phyloP scores from a whole-genome alignment of 345 rosid genomes.

The Populus simonii region DNA sequence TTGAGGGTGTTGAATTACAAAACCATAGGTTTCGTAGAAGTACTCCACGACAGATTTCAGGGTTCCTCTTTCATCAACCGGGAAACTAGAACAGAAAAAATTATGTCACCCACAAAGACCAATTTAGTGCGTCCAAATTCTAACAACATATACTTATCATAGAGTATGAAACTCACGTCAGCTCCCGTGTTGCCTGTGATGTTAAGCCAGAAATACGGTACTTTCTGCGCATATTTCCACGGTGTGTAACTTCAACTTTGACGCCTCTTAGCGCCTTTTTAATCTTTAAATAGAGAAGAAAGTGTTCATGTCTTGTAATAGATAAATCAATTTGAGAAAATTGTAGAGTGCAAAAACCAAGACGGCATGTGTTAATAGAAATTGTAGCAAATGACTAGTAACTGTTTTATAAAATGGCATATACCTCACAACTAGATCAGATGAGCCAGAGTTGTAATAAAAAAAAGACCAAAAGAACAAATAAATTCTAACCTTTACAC shows the following conservation, averaged over 20 bases:
- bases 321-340: background rate
- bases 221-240: slow-evolving; percentile 93
- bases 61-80: slow-evolving; percentile 85
- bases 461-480: background rate
- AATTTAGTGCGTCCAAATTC: background rate
- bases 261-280: slow-evolving; percentile 93
- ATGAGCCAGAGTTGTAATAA: background rate
- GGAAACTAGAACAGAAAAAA: slow-evolving; percentile 51
- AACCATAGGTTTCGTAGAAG: slow-evolving; percentile 76
- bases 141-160: background rate
- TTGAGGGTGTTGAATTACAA: slow-evolving; percentile 64
- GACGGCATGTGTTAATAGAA: background rate
- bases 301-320: background rate
- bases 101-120: background rate
- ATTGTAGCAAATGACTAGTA: background rate
- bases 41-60: slow-evolving; percentile 86
- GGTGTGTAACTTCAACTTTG: slow-evolving; percentile 86
- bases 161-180: slow-evolving; percentile 55
- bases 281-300: slow-evolving; percentile 39
- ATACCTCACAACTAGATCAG: background rate
- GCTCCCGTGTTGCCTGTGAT: slow-evolving; percentile 82
- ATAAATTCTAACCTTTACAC: slow-evolving; percentile 62
- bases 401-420: background rate
- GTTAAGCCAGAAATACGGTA: slow-evolving; percentile 91
- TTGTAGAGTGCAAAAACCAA: background rate